These are phyloP conservation scores for Globisporangium recalcitrans DNA, from an alignment of 352 stramenopile genomes.

Conservation along the genomic window DNA sequence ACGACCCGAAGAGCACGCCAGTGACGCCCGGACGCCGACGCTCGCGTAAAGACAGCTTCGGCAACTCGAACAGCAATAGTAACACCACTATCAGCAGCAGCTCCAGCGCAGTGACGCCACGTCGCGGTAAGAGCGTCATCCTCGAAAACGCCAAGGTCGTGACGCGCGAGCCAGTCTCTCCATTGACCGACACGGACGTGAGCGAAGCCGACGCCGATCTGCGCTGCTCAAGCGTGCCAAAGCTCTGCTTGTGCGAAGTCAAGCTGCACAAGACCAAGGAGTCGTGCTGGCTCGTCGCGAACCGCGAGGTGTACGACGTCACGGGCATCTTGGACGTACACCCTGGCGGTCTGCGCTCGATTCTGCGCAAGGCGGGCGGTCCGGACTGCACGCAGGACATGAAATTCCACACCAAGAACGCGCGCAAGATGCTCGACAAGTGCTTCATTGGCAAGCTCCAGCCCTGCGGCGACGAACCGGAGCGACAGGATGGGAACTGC, in stretches of 20 bases:
- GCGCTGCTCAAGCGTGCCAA: constrained; percentile 54
- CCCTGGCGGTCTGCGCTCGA: constrained; percentile 69
- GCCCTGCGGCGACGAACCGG: constrained; percentile 45
- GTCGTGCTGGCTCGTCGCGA: constrained; percentile 95
- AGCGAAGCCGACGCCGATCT: constrained; percentile 21
- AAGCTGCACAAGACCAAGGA: constrained; percentile 83
- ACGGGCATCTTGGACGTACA: constrained; percentile 71
- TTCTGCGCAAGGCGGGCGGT: constrained; percentile 76
- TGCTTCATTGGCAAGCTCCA: constrained; percentile 77
- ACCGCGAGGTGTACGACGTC: constrained; percentile 80
- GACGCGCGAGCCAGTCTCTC: constrained; percentile 4
- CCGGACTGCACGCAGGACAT: constrained; percentile 72
- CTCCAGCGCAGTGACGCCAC: constrained; percentile 5
- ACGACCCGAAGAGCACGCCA: not conserved
- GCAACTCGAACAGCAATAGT: not conserved
- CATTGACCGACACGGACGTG: constrained; percentile 14
- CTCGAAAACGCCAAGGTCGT: constrained; percentile 17
- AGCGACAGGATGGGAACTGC: constrained; percentile 40
- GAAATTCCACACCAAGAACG: constrained; percentile 77
- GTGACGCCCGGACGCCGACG: constrained; percentile 19
- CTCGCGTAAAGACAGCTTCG: constrained; percentile 26
- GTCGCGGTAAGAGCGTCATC: constrained; percentile 30
- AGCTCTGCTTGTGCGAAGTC: constrained; percentile 78
- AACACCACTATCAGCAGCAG: not conserved
- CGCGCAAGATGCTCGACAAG: constrained; percentile 72